Evolutionary conservation across 2,329 filamentous ascomycete species (phyloP).

Genomic region (Coniosporium tulheliwenetii): DNA sequence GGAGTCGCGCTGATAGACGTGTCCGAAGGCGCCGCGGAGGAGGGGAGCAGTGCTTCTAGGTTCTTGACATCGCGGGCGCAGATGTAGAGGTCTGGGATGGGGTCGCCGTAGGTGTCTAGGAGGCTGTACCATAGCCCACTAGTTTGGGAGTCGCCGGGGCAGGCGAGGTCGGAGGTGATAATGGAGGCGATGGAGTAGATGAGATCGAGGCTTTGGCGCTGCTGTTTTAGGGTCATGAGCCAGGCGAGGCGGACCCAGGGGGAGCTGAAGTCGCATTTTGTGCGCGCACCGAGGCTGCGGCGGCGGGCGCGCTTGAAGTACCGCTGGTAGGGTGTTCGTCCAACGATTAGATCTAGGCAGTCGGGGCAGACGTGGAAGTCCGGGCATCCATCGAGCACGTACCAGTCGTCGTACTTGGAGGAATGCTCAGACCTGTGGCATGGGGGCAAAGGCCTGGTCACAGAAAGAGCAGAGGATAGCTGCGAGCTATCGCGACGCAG

Average conservation of each 20-base stretch:
- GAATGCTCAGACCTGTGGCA: slow-evolving; percentile 53
- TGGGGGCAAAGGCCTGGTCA: slow-evolving; percentile 34
- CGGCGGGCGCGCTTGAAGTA: slow-evolving; percentile 48
- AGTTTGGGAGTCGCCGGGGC: slow-evolving; percentile 42
- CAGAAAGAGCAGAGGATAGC: slow-evolving; percentile 1
- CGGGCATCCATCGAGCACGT: slow-evolving; percentile 54
- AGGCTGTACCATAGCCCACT: slow-evolving; percentile 62
- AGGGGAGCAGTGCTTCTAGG: slow-evolving; percentile 58
- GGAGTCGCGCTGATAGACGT: slow-evolving; percentile 27
- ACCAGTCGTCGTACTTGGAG: slow-evolving; percentile 60
- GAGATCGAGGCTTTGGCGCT: slow-evolving; percentile 48
- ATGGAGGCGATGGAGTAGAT: slow-evolving; percentile 55
- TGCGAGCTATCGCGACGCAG: neutral
- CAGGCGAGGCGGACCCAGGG: slow-evolving; percentile 78
- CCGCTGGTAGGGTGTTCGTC: slow-evolving; percentile 48
- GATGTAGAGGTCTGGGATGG: slow-evolving; percentile 56
- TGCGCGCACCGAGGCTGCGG: slow-evolving; percentile 39
- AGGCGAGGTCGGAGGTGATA: slow-evolving; percentile 34
- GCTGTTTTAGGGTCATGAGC: slow-evolving; percentile 60
- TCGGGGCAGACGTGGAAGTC: slow-evolving; percentile 69
- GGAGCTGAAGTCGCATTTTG: slow-evolving; percentile 65
- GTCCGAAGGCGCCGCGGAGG: slow-evolving; percentile 49
- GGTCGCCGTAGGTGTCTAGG: slow-evolving; percentile 49
- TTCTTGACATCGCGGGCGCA: slow-evolving; percentile 61
- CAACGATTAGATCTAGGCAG: slow-evolving; percentile 60